Base-by-base conservation (phyloP, 1,139 yeast genomes). In the Candida dubliniensis region DNA sequence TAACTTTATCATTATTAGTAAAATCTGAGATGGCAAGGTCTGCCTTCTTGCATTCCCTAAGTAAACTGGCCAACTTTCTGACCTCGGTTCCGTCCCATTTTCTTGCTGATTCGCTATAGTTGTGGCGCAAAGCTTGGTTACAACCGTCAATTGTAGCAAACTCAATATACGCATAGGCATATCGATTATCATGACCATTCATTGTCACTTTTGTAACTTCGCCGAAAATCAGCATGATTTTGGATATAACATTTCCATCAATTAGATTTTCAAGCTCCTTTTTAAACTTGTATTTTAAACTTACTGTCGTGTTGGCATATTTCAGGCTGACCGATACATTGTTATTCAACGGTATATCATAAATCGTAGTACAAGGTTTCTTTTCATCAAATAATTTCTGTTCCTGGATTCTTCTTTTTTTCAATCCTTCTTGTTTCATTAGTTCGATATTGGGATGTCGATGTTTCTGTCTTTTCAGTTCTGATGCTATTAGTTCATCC, bases 151-250 rank as follows among this genome's bases (percentile, higher is more conserved):
- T 47, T 3, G 53, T 47, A 10, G 47, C 51, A 52, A 58, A 79
- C 27, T 56, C 59, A 1, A 79, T 61, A 0, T 57, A 42, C 0
- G 78, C 82, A 24, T 62, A 58, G 40, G 65, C 70, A 51, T 78
- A 77, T 36, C 67, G 49, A 11, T 61, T 61, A 8, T 55, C 59
- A 1, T 51, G 45, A 3, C 45, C 41, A 6, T 50, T 34, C 8
- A 63, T 41, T 18, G 48, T 33, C 0, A 64, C 59, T 0, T 50
- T 30, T 6, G 42, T 47, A 1, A 77, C 56, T 0, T 63, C 53
- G 0, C 84, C 83, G 58, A 79, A 79, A 1, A 71, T 71, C 24
- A 55, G 51, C 81, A 79, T 76, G 23, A 79, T 61, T 41, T 66
- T 61, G 12, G 36, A 32, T 10, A 79, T 52, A 1, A 71, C 59